phyloP scores from a whole-genome alignment of 352 stramenopile genomes.

The Pythium periplocum region DNA sequence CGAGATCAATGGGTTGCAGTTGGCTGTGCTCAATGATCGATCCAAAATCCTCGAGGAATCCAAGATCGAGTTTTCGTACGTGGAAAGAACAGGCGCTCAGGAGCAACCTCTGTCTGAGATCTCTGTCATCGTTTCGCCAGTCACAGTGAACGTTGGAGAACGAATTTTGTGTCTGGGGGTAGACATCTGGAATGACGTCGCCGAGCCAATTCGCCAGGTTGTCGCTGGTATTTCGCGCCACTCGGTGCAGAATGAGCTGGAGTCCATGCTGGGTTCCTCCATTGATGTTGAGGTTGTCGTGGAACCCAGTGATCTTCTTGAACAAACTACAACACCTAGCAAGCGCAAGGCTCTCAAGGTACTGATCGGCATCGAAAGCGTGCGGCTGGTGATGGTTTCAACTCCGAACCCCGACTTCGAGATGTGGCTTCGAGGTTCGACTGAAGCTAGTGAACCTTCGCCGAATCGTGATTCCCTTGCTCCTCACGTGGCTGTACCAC shows the following conservation, averaged over 20 bases:
- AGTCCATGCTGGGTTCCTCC: neutral
- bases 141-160: constrained; percentile 19
- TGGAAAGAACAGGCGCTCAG: too few relatives aligned
- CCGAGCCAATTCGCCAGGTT: constrained; percentile 17
- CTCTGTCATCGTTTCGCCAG: constrained; percentile 6
- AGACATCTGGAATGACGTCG: constrained; percentile 21
- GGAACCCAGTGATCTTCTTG: neutral
- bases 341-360: too few relatives aligned
- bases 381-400: constrained; percentile 16
- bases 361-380: constrained; percentile 3
- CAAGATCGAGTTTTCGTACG: too few relatives aligned
- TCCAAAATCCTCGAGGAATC: too few relatives aligned
- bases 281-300: neutral
- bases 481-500: too few relatives aligned
- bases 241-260: neutral
- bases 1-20: too few relatives aligned
- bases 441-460: constrained; percentile 10
- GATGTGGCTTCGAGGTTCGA: constrained; percentile 13
- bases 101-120: neutral
- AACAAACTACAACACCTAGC: too few relatives aligned
- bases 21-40: too few relatives aligned
- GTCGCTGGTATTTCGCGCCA: constrained; percentile 4
- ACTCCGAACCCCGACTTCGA: constrained; percentile 15
- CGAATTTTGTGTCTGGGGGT: constrained; percentile 16
- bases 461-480: constrained; percentile 4